A percentile compares a stretch with the other conserved stretches of the same genome.
Evolutionary conservation across 306 rosid genomes (phyloP).

Genomic region (Casuarina glauca): DNA sequence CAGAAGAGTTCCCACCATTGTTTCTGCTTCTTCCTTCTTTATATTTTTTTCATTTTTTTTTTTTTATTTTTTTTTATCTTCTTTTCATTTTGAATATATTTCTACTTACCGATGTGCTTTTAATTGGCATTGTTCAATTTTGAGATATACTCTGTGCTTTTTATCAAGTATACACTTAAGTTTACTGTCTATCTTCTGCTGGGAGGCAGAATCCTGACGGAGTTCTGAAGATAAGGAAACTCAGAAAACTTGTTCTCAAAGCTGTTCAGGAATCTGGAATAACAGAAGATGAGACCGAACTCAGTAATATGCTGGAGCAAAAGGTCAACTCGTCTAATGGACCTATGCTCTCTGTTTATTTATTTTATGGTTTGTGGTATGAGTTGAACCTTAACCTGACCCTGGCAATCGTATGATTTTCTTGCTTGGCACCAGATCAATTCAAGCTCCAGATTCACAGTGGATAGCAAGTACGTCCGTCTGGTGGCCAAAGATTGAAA

Average conservation of each 20-base stretch:
- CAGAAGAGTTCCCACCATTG: not conserved
- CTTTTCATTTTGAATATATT: not conserved
- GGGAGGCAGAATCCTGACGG: constrained; percentile 73
- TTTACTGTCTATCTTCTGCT: constrained; percentile 17
- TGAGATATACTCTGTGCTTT: not conserved
- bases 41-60: not conserved
- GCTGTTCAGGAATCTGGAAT: constrained; percentile 66
- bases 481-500: constrained; percentile 56
- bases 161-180: not conserved
- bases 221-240: constrained; percentile 68
- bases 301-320: constrained; percentile 49
- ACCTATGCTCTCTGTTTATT: constrained; percentile 8
- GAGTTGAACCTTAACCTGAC: not conserved
- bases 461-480: constrained; percentile 68
- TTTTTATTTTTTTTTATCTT: not conserved
- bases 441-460: constrained; percentile 72
- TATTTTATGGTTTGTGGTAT: not conserved
- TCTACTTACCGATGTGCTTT: constrained; percentile 14
- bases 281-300: constrained; percentile 53
- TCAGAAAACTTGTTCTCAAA: constrained; percentile 59
- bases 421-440: constrained; percentile 54
- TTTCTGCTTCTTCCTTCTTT: not conserved
- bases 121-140: constrained; percentile 9
- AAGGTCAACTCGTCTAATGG: constrained; percentile 47
- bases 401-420: not conserved